phyloP scores from a whole-genome alignment of 768 basidiomycete genomes.

The Tubosaeta sp. region DNA sequence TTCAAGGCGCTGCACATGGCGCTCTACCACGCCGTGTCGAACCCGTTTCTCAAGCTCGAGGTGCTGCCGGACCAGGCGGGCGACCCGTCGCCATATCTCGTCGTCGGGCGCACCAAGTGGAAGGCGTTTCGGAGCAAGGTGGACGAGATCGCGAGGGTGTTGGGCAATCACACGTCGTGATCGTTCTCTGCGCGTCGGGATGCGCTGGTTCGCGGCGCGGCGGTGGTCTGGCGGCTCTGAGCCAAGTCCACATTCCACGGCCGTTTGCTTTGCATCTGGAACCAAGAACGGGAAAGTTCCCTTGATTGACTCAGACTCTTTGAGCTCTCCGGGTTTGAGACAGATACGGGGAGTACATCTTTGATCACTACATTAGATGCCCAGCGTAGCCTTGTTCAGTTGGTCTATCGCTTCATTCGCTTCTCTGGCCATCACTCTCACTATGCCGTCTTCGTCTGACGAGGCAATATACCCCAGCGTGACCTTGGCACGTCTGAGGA shows the following conservation, averaged over 20 bases:
- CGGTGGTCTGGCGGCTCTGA: constrained; percentile 25
- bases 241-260: constrained; percentile 21
- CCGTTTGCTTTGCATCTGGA: constrained; percentile 21
- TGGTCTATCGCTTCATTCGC: constrained; percentile 51
- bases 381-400: constrained; percentile 44
- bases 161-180: constrained; percentile 37
- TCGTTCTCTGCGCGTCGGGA: background rate
- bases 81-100: constrained; percentile 54
- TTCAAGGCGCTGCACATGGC: constrained; percentile 89
- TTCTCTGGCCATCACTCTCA: constrained; percentile 75
- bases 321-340: constrained; percentile 67
- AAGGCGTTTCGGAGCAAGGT: constrained; percentile 64
- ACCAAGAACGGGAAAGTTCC: constrained; percentile 61
- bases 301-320: constrained; percentile 80
- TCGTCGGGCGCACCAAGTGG: constrained; percentile 64
- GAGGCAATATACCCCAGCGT: constrained; percentile 66
- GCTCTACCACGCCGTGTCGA: constrained; percentile 77
- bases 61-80: constrained; percentile 40
- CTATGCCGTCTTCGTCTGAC: constrained; percentile 69
- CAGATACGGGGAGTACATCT: constrained; percentile 81
- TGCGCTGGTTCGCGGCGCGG: constrained; percentile 22
- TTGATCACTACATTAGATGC: constrained; percentile 13
- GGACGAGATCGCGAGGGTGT: constrained; percentile 67
- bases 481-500: constrained; percentile 48
- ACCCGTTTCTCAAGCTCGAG: constrained; percentile 79